Evolutionary conservation across 148 eudicot genomes (phyloP).

Genomic region (Nepenthes mirabilis): DNA sequence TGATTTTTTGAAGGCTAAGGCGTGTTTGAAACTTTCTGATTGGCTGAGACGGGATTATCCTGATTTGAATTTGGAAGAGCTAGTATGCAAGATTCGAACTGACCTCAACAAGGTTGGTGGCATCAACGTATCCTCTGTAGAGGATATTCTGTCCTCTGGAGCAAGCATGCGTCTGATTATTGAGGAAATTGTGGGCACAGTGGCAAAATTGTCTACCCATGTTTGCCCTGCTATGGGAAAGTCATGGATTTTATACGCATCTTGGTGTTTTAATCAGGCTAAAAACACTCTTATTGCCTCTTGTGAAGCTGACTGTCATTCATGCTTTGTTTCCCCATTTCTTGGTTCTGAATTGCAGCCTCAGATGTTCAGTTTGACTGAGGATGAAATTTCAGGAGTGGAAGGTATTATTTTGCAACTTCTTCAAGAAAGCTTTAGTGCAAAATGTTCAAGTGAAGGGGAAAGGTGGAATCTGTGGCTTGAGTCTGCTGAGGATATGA

Average conservation of each 20-base stretch:
- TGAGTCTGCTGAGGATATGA: conserved; percentile 20
- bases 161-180: conserved; percentile 23
- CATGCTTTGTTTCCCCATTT: conserved; percentile 45
- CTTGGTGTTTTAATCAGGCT: conserved; percentile 93
- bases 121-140: conserved; percentile 14
- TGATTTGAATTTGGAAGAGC: conserved; percentile 31
- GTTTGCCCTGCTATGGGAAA: conserved; percentile 83
- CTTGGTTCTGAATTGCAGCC: conserved; percentile 48
- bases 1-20: conserved; percentile 63
- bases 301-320: conserved; percentile 23
- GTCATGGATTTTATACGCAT: conserved; percentile 88
- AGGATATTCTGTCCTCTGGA: conserved; percentile 21
- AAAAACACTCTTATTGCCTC: conserved; percentile 33
- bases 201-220: conserved; percentile 57
- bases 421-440: conserved; percentile 18
- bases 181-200: conserved; percentile 69
- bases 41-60: conserved; percentile 54
- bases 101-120: conserved; percentile 30
- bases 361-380: conserved; percentile 49
- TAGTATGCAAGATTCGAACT: conserved; percentile 32
- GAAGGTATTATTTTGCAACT: conserved; percentile 34
- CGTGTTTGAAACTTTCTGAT: conserved; percentile 73
- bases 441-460: conserved; percentile 19
- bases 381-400: conserved; percentile 56
- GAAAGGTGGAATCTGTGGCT: conserved; percentile 12